Percentiles rank a stretch among this genome's conserved stretches.
phyloP scores from a whole-genome alignment of 2,329 filamentous ascomycete species.

The Cordyceps cateniannulata region DNA sequence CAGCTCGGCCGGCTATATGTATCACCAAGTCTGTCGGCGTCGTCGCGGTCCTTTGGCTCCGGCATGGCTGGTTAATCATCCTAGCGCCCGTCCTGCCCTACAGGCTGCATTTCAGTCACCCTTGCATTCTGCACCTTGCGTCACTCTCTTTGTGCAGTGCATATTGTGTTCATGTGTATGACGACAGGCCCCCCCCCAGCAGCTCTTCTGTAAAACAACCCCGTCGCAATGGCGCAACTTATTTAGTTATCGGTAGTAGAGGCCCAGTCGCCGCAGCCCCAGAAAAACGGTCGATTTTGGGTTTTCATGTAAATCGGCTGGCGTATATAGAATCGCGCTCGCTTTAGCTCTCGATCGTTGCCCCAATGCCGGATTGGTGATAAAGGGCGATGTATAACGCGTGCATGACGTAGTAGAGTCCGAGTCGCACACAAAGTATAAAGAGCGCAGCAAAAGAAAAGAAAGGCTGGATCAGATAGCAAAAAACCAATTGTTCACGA shows the following conservation, averaged over 20 bases:
- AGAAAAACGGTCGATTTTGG: not conserved
- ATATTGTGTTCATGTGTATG: not conserved
- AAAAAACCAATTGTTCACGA: not conserved
- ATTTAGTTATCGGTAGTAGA: not conserved
- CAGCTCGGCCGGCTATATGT: too few relatives aligned
- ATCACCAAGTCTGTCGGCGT: too few relatives aligned
- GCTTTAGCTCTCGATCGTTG: not conserved
- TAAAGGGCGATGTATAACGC: not conserved
- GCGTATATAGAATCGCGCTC: not conserved
- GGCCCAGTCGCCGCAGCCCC: too few relatives aligned
- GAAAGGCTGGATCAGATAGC: fast-evolving
- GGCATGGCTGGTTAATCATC: too few relatives aligned
- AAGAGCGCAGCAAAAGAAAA: not conserved
- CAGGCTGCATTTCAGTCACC: too few relatives aligned
- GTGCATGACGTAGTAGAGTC: conserved; percentile 2
- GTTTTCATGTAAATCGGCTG: not conserved
- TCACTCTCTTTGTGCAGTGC: not conserved
- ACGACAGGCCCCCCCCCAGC: not conserved
- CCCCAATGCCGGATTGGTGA: not conserved
- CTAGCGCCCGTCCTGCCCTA: too few relatives aligned
- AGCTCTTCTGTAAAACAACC: not conserved
- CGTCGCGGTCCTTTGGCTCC: too few relatives aligned
- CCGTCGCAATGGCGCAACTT: too few relatives aligned
- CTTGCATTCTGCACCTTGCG: not conserved
- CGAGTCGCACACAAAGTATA: not conserved